A percentile compares a stretch with the other conserved stretches of the same genome.
Evolutionary conservation across 306 rosid species (phyloP).

Genomic region (cucumber (Cucumis sativus)): DNA sequence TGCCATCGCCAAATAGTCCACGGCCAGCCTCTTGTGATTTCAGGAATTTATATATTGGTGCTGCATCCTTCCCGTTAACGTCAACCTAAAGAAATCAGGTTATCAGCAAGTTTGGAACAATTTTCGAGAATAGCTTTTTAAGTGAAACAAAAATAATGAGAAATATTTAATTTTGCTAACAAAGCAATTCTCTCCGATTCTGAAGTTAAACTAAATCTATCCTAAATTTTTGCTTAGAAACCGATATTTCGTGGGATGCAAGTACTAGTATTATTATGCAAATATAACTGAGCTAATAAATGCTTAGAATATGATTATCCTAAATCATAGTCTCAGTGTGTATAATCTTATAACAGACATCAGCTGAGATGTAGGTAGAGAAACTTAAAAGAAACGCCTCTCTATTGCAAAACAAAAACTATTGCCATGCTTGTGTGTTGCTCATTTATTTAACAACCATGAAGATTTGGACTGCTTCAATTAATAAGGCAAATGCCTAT

Average conservation of each 20-base stretch:
- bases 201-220: neutral
- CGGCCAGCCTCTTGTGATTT: conserved; percentile 61
- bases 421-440: neutral
- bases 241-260: neutral
- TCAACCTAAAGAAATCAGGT: conserved; percentile 31
- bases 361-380: neutral
- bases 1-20: conserved; percentile 70
- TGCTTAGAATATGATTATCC: too few species aligned
- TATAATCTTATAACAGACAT: neutral
- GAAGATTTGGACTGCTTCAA: neutral
- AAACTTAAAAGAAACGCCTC: neutral
- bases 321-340: neutral
- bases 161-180: neutral
- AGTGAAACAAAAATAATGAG: neutral
- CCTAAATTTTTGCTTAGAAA: neutral
- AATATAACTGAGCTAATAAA: neutral
- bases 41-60: conserved; percentile 58
- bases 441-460: neutral
- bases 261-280: neutral
- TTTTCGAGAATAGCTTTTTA: neutral
- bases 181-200: neutral
- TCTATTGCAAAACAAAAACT: neutral
- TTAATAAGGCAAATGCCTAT: neutral
- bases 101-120: neutral
- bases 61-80: conserved; percentile 71